These are phyloP conservation scores for Ochromonas danica DNA, from an alignment of 108 stramenopile genomes.

Conservation along the genomic window DNA sequence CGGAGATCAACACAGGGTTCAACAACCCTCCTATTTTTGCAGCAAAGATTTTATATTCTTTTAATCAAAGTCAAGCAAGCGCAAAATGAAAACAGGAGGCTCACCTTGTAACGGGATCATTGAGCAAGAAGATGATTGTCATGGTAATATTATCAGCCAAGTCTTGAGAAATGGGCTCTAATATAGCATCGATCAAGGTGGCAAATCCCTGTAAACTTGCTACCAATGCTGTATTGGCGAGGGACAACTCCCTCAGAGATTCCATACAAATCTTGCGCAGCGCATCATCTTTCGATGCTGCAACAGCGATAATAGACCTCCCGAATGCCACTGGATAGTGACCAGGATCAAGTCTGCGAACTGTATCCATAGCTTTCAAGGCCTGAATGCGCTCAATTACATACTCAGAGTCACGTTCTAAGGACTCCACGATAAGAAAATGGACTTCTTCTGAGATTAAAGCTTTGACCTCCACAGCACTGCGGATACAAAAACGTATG, in stretches of 20 bases:
- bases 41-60: too few species aligned
- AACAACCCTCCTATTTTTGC: neutral
- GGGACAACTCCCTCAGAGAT: neutral
- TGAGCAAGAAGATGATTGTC: conserved; percentile 25
- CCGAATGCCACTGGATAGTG: neutral
- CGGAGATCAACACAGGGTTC: neutral
- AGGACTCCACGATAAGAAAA: neutral
- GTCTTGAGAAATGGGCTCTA: conserved; percentile 10
- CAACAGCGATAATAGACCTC: conserved; percentile 18
- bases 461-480: too few species aligned
- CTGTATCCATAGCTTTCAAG: neutral
- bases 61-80: too few species aligned
- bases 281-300: neutral
- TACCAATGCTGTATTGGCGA: conserved; percentile 6
- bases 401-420: conserved; percentile 6
- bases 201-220: neutral
- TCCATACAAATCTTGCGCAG: conserved; percentile 24
- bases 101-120: neutral
- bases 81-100: too few species aligned
- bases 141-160: neutral
- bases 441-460: too few species aligned
- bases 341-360: neutral
- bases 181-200: conserved; percentile 2
- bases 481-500: too few species aligned
- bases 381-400: conserved; percentile 23